These are phyloP conservation scores for Terfezia boudieri DNA, from an alignment of 495 filamentous ascomycete species.

Conservation along the genomic window DNA sequence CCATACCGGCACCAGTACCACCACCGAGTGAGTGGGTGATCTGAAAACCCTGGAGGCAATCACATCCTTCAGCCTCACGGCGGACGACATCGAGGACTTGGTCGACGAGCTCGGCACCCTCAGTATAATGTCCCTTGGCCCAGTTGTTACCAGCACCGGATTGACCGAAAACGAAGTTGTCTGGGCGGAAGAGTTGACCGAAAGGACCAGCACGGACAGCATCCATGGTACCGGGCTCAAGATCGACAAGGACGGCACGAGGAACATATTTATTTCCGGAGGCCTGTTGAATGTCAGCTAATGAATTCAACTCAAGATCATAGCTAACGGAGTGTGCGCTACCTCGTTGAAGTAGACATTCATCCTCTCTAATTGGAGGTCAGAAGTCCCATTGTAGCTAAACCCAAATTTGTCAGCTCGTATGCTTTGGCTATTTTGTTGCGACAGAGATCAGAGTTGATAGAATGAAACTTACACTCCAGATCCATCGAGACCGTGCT, in stretches of 20 bases:
- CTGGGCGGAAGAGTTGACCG: constrained; percentile 97
- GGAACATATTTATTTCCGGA: constrained; percentile 97
- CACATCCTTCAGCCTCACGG: constrained; percentile 94
- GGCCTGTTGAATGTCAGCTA: constrained; percentile 33
- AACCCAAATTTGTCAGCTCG: constrained; percentile 9
- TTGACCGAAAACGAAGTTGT: constrained; percentile 99
- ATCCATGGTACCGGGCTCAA: constrained; percentile 98
- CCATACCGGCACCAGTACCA: constrained; percentile 99
- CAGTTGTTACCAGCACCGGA: constrained; percentile 99
- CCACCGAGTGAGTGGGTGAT: constrained; percentile 99
- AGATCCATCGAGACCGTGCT: constrained; percentile 95
- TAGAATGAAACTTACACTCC: constrained; percentile 46
- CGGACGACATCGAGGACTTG: constrained; percentile 96
- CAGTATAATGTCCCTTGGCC: constrained; percentile 99
- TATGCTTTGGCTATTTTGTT: not conserved
- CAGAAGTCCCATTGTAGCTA: constrained; percentile 92
- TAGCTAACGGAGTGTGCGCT: constrained; percentile 1
- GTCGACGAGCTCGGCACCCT: constrained; percentile 98
- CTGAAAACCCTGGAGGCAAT: constrained; percentile 99
- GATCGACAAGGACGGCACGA: constrained; percentile 95
- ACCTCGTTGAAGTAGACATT: constrained; percentile 99
- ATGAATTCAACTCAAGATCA: not conserved
- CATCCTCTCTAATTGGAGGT: constrained; percentile 99
- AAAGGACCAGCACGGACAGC: constrained; percentile 97
- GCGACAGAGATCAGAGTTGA: constrained; percentile 1